These are phyloP conservation scores for Collybiopsis confluens DNA, from an alignment of 768 basidiomycete species.

Conservation along the genomic window DNA sequence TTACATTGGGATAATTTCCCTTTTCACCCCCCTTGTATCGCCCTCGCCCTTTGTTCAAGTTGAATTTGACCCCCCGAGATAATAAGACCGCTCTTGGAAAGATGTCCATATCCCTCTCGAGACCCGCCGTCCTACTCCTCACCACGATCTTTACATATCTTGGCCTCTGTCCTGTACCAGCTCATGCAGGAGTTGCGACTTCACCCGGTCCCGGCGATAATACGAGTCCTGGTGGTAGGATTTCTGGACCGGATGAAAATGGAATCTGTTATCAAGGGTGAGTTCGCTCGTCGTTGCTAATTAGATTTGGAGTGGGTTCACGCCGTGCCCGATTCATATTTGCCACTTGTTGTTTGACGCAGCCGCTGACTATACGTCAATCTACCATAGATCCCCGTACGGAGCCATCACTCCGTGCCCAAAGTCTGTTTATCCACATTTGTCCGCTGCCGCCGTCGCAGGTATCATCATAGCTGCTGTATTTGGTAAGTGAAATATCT, in stretches of 20 bases:
- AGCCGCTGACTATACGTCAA: too few species aligned
- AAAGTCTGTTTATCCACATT: background rate
- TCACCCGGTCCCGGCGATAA: background rate
- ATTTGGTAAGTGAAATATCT: background rate
- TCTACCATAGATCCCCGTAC: background rate
- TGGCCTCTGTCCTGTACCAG: background rate
- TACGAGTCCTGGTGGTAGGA: background rate
- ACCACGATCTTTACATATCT: background rate
- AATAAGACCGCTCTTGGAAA: background rate
- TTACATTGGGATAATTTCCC: too few species aligned
- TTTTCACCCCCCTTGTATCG: too few species aligned
- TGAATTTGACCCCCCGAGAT: too few species aligned
- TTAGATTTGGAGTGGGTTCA: too few species aligned
- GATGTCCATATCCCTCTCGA: constrained; percentile 3
- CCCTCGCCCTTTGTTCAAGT: too few species aligned
- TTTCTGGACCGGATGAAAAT: background rate
- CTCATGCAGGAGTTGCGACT: background rate
- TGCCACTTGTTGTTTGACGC: too few species aligned
- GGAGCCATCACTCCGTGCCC: background rate
- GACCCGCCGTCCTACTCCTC: constrained; percentile 6
- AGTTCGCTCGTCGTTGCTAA: background rate
- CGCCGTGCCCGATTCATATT: too few species aligned
- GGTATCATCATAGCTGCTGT: constrained; percentile 1
- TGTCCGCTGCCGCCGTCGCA: background rate
- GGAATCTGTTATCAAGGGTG: constrained; percentile 5